Conservation (phyloP, 129 eudicot species). For the Gnaphalium uliginosum region DNA sequence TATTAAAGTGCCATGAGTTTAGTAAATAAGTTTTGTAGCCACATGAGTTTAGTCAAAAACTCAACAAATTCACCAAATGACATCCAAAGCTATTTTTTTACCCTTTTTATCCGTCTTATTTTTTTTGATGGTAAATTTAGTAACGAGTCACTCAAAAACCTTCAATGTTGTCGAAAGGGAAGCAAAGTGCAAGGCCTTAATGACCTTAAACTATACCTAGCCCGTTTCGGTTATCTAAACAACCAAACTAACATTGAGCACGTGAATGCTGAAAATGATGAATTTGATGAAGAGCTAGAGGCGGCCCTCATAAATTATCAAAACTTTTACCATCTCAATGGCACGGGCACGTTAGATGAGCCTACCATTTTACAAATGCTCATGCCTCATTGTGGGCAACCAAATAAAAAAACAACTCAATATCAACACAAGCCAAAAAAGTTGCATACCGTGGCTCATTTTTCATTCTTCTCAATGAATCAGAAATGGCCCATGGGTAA, state of each 20-base stretch:
- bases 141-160: neutral
- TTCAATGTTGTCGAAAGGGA: slow-evolving; percentile 19
- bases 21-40: no score
- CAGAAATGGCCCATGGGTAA: slow-evolving; percentile 17
- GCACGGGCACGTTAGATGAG: slow-evolving; percentile 4
- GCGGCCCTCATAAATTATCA: slow-evolving; percentile 26
- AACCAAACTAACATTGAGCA: neutral
- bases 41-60: no score
- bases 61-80: no score
- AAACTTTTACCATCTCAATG: no score
- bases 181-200: slow-evolving; percentile 26
- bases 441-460: slow-evolving; percentile 18
- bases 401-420: neutral
- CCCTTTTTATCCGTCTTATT: slow-evolving; percentile 12
- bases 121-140: neutral
- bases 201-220: slow-evolving; percentile 29
- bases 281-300: slow-evolving; percentile 27
- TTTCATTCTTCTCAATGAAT: neutral
- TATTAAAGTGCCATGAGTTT: no score
- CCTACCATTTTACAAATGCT: slow-evolving; percentile 22
- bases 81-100: neutral
- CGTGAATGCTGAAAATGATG: neutral
- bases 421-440: neutral
- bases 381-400: slow-evolving; percentile 20
- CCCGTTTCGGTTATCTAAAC: slow-evolving; percentile 27